These are phyloP conservation scores for Biscutella auriculata DNA, from an alignment of 441 rosid species.

Conservation along the genomic window DNA sequence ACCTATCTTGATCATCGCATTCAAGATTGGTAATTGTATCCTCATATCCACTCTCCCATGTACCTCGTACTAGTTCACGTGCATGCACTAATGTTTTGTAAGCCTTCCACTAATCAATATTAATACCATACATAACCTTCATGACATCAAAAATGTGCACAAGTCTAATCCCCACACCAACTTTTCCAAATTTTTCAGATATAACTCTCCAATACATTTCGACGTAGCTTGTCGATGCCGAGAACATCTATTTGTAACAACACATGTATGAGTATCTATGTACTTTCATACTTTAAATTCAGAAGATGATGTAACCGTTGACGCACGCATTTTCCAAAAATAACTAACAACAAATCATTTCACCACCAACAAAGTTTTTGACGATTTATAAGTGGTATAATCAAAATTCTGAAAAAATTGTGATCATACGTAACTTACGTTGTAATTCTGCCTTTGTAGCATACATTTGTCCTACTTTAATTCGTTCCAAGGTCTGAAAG, in stretches of 20 bases:
- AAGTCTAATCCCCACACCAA: neutral
- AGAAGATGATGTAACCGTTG: neutral
- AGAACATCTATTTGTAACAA: neutral
- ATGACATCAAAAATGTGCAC: neutral
- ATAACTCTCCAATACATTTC: neutral
- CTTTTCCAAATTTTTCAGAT: neutral
- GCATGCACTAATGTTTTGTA: conserved; percentile 3
- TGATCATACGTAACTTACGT: neutral
- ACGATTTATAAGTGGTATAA: neutral
- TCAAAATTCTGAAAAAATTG: conserved; percentile 3
- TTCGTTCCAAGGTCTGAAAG: neutral
- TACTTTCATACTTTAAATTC: neutral
- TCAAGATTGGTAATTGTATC: neutral
- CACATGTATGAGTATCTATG: neutral
- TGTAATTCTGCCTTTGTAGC: neutral
- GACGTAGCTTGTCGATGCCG: conserved; percentile 1
- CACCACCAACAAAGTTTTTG: neutral
- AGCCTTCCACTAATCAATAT: neutral
- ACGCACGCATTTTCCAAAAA: neutral
- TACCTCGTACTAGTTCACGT: neutral
- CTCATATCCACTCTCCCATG: neutral
- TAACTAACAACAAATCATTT: neutral
- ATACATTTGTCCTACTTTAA: neutral
- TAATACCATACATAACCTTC: neutral
- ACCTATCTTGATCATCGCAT: neutral